Evolutionary conservation across 768 basidiomycete genomes (phyloP), one percentile per base, ranked within the genome.

Genomic region (Fibroporia radiculosa): DNA sequence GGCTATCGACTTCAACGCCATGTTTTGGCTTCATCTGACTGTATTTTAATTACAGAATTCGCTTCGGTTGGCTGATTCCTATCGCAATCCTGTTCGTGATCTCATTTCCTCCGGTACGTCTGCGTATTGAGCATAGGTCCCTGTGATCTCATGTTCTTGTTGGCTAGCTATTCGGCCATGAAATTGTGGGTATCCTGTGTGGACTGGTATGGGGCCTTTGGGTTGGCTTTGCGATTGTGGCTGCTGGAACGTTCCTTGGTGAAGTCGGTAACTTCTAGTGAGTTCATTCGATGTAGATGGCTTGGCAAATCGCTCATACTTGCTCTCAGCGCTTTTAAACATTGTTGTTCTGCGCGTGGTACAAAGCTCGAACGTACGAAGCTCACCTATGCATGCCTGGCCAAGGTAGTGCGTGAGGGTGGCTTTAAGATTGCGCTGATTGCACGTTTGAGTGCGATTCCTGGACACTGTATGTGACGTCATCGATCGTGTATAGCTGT

Each of bases 201-300:
- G 93, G 93, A 14, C 62, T 95, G 26, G 87, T 95, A 2, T 96
- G 90, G 89, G 91, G 89, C 2, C 67, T 93, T 2, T 83, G 93
- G 73, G 57, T 73, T 19, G 93, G 92, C 2, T 95, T 95, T 54
- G 93, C 65, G 0, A 93, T 96, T 56, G 87, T 89, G 14, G 76
- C 77, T 2, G 85, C 80, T 6, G 87, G 89, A 0, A 92, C 90
- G 0, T 80, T 91, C 53, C 35, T 93, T 0, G 92, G 89, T 29
- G 91, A 93, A 70, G 66, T 91, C 13, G 91, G 85, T 39, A 91
- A 90, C 61, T 92, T 85, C 52, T 86, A 87, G 85, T 89, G 55
- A 55, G 84, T 68, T 32, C n/a, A 22, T 37, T 27, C 12, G 24
- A n/a, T 41, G 23, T 37, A 13, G 28, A 33, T 33, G 13, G 20